Percentiles rank a stretch among this genome's conserved stretches.
These are phyloP conservation scores for Phycomyces nitens DNA, from an alignment of 192 early-diverging fungal species.

Conservation along the genomic window DNA sequence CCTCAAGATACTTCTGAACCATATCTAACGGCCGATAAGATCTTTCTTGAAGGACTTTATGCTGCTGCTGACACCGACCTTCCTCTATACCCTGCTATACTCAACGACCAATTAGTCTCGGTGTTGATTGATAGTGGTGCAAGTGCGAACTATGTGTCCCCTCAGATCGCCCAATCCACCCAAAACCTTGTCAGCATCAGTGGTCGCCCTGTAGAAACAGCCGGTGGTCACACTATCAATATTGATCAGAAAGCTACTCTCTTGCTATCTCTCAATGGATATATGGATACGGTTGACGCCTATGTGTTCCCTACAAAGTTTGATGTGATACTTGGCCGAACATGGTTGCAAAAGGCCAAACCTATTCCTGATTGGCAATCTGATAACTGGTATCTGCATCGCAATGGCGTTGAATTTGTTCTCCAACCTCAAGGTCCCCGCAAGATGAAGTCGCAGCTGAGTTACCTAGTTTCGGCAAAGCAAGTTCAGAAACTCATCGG, in stretches of 20 bases:
- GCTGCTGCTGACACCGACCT: not conserved
- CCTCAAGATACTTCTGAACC: not conserved
- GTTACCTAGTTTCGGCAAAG: slow-evolving; percentile 4
- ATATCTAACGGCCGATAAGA: not conserved
- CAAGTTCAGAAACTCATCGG: not conserved
- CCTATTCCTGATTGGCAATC: slow-evolving; percentile 3
- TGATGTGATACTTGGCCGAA: not conserved
- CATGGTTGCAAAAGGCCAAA: not conserved
- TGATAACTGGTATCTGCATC: not conserved
- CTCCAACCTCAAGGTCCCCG: not conserved
- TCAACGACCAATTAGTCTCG: not conserved
- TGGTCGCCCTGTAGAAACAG: slow-evolving; percentile 1
- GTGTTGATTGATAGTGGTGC: slow-evolving; percentile 1
- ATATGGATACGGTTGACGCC: not conserved
- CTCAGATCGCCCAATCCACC: not conserved
- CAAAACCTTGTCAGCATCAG: not conserved
- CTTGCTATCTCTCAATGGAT: not conserved
- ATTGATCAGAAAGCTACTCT: not conserved
- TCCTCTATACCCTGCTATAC: not conserved
- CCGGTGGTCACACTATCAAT: not conserved
- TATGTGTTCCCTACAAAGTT: slow-evolving; percentile 10
- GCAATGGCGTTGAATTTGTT: not conserved
- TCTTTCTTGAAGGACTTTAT: not conserved
- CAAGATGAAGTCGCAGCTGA: not conserved
- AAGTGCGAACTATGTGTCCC: slow-evolving; percentile 13